A percentile compares a stretch with the other conserved stretches of the same genome.
Evolutionary conservation across 192 early-diverging fungal genomes (phyloP).

Genomic region (Podila epicladia): DNA sequence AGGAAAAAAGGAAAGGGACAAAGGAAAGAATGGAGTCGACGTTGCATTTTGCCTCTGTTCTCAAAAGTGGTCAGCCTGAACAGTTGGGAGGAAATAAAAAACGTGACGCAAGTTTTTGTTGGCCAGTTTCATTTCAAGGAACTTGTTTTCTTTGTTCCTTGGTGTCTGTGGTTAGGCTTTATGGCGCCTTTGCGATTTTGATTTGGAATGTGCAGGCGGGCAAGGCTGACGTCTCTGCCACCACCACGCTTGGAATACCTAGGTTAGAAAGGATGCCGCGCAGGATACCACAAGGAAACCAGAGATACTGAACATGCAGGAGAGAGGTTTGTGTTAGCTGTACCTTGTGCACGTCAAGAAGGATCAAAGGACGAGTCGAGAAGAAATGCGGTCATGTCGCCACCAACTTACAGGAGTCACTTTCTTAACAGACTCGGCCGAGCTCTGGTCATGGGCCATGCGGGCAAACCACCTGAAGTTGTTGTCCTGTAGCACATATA

Average conservation of each 20-base stretch:
- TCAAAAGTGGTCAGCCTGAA: not conserved
- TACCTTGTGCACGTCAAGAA: not conserved
- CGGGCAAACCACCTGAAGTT: conserved; percentile 94
- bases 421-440: conserved; percentile 78
- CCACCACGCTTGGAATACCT: conserved; percentile 86
- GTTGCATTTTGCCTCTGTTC: too few species aligned
- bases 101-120: conserved; percentile 2
- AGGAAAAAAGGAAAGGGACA: not conserved
- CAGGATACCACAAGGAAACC: conserved; percentile 97
- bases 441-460: conserved; percentile 87
- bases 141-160: not conserved
- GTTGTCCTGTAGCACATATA: conserved; percentile 98
- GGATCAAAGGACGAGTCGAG: not conserved
- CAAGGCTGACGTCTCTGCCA: conserved; percentile 85
- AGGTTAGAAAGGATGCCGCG: conserved; percentile 93
- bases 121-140: not conserved
- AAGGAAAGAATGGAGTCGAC: conserved; percentile 12
- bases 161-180: not conserved
- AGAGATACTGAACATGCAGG: conserved; percentile 73
- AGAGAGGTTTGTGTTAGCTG: not conserved
- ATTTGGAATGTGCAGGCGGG: conserved; percentile 89
- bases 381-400: too few species aligned
- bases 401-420: conserved; percentile 74
- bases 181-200: conserved; percentile 68
- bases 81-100: not conserved